Evolutionary conservation across 2,329 filamentous ascomycete species (phyloP), one percentile per base, ranked within the genome.

Genomic region (Westerdykella sp.): DNA sequence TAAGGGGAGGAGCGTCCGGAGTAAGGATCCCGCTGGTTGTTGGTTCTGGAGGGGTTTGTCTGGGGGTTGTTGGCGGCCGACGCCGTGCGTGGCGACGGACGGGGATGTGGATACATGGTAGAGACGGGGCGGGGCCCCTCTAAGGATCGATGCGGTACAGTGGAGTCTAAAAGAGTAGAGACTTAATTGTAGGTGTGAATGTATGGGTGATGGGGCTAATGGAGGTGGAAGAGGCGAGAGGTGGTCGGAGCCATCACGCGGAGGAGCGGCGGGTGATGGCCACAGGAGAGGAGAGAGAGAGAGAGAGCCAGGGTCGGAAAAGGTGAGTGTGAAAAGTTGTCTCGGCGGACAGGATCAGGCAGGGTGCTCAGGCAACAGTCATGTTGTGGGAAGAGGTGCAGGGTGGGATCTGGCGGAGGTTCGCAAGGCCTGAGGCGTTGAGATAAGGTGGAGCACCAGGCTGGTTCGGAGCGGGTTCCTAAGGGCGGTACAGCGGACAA

Each of bases 61-160:
- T 83, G 79, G 41, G 83, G 78, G 39, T 84, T 83, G 57, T 78
- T 80, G 57, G 83, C 83, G 49, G 87, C 83, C 49, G 87, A 88
- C 48, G 84, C 78, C 59, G 81, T 78, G 66, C 82, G 78, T 53
- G 85, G 84, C 53, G 84, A 79, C 49, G 82, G 79, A 57, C 90
- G 83, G 57, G 86, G 83, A 70, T 90, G 87, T 71, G 95, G 90
- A 79, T 96, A 89, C 90, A 96, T 96, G 57, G 63, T 73, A 57
- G 43, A 52, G 54, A 50, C 51, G 49, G 53, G 51, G 51, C 51
- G 45, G 43, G 42, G 21, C 37, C 16, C 34, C 14, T 32, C 28
- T 21, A 43, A 40, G 37, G n/a, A 34, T 21, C 39, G 18, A 44
- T 25, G 41, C 35, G 30, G 49, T 38, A 40, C 40, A 45, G 40